Base-by-base conservation (phyloP, 2,329 filamentous ascomycete genomes). In the Stagonosporopsis vannaccii region DNA sequence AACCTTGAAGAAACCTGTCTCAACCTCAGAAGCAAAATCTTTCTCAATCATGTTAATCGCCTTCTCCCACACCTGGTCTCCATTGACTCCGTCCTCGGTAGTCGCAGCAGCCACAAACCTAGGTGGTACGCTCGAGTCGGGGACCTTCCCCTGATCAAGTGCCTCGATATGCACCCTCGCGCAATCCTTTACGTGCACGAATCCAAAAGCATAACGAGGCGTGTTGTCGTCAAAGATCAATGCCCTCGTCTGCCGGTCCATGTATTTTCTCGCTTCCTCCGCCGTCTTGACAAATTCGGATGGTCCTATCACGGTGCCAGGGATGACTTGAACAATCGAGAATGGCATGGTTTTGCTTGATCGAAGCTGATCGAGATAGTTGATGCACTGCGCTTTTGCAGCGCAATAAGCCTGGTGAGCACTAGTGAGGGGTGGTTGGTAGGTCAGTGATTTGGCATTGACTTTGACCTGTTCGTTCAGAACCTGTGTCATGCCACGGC, bases 351-450 rank as follows among this genome's bases (percentile, higher is more conserved):
- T 45, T 1, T 36, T n/a, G 20, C 52, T 44, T 3, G 30, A 23
- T 17, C 51, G 58, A 1, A 71, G 49, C 2, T 57, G 43, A 5
- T 68, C 59, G n/a, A 75, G 69, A 37, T 68, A 63, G 6, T 47
- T 52, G 67, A 75, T 75, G 42, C 70, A 74, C 44, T 72, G 66
- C 0, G 72, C 70, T 61, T 75, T 75, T 40, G 71, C 67, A 1
- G 66, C 65, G 49, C 63, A 71, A 51, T 75, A 75, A 1, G 72
- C 72, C 28, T 74, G 69, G 47, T 75, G 72, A 1, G 68, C 28
- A 6, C 71, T 70, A 5, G 57, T 42, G 3, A 74, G 59, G 1
- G 72, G 72, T 19, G 71, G 69, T n/a, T 28, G 51, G 23, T 71
- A 66, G 6, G 57, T 47, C 2, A 70, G 62, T 15, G 65, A 61